Conservation (phyloP, 1,139 yeast genomes). For the Yamadazyma spencermartinsiae region DNA sequence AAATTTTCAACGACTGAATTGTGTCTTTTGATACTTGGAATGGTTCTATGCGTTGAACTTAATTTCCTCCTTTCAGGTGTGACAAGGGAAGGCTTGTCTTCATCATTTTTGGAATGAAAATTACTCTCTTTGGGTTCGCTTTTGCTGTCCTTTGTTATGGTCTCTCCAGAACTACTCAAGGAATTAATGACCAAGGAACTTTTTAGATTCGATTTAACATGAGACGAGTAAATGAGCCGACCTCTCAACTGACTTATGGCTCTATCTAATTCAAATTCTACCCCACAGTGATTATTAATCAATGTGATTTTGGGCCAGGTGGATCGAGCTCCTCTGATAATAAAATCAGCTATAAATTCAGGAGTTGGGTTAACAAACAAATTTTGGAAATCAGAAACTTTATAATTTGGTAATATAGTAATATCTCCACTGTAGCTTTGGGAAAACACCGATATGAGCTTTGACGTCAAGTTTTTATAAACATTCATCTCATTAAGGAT, state of each 20-base stretch:
- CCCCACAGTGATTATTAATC: constrained; percentile 83
- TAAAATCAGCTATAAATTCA: constrained; percentile 67
- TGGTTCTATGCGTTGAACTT: constrained; percentile 8
- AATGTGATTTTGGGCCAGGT: constrained; percentile 91
- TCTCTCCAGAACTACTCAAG: constrained; percentile 3
- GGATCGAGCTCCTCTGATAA: constrained; percentile 82
- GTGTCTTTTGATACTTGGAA: constrained; percentile 23
- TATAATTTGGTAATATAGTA: constrained; percentile 80
- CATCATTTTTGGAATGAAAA: not conserved
- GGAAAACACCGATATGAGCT: constrained; percentile 69
- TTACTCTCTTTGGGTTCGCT: constrained; percentile 3
- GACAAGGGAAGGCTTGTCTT: constrained; percentile 10
- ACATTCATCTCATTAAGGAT: constrained; percentile 75
- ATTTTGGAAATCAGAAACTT: constrained; percentile 56
- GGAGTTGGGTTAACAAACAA: constrained; percentile 80
- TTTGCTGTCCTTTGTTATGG: not conserved
- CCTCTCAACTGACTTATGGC: constrained; percentile 72
- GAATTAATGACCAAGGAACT: constrained; percentile 9
- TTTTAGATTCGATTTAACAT: constrained; percentile 20
- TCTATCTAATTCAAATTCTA: constrained; percentile 83
- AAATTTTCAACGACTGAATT: constrained; percentile 20
- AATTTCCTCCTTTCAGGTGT: constrained; percentile 13
- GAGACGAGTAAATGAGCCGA: constrained; percentile 50
- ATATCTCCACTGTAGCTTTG: constrained; percentile 94
- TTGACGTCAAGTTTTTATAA: constrained; percentile 69